These are phyloP conservation scores for Fusarium sp. DNA, from an alignment of 2,329 filamentous ascomycete genomes.

Conservation along the genomic window DNA sequence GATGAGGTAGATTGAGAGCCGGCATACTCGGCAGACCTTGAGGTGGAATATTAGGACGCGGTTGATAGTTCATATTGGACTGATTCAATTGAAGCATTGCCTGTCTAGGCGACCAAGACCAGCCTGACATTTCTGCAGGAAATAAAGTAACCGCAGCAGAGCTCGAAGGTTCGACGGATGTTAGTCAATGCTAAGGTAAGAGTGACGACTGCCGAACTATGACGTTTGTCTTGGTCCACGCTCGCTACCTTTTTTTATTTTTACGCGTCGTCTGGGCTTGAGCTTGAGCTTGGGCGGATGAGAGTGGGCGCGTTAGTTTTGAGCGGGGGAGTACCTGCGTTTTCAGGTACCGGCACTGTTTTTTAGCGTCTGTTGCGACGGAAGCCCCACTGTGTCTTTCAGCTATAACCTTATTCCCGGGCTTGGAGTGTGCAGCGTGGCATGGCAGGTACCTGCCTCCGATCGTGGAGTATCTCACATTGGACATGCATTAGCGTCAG, in stretches of 20 bases:
- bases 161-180: conserved; percentile 3
- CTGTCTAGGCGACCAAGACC: conserved; percentile 35
- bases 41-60: conserved; percentile 1
- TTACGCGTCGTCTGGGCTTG: background rate
- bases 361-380: background rate
- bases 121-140: conserved; percentile 24
- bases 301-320: conserved; percentile 2
- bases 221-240: conserved; percentile 17
- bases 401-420: background rate
- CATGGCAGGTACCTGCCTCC: background rate
- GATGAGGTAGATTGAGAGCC: conserved; percentile 11
- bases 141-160: background rate
- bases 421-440: background rate
- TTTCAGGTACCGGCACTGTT: conserved; percentile 20
- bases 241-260: conserved; percentile 3
- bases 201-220: conserved; percentile 21
- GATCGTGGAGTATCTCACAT: background rate
- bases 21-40: conserved; percentile 17
- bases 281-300: background rate
- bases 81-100: conserved; percentile 31
- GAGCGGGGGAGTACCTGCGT: conserved; percentile 16
- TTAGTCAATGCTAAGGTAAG: background rate
- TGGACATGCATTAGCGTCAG: background rate
- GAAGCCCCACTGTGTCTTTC: background rate
- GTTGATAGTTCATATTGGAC: background rate